A percentile compares a stretch with the other conserved stretches of the same genome.
These are phyloP conservation scores for Neonectria faginata DNA, from an alignment of 2,329 filamentous ascomycete species.

Conservation along the genomic window DNA sequence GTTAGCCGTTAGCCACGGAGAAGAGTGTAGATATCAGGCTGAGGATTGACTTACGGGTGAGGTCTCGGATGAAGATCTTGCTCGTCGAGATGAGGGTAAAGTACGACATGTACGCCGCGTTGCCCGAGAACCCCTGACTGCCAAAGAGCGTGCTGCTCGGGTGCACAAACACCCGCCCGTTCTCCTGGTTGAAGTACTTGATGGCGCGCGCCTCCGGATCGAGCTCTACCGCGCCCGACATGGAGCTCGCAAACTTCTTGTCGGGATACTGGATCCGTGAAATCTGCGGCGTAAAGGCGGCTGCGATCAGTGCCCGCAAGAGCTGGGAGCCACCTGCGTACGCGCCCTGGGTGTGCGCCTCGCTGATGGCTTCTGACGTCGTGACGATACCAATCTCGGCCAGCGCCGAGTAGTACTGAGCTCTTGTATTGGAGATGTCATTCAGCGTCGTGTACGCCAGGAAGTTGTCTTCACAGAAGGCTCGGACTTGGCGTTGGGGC, in stretches of 20 bases:
- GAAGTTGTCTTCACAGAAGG: constrained; percentile 88
- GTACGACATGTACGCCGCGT: constrained; percentile 85
- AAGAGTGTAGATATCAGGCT: constrained; percentile 1
- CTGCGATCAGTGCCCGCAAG: constrained; percentile 77
- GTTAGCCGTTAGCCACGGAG: constrained; percentile 19
- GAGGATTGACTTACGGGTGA: constrained; percentile 76
- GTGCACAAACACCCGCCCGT: constrained; percentile 91
- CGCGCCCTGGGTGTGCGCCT: constrained; percentile 37
- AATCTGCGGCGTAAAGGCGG: constrained; percentile 85
- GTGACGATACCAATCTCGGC: constrained; percentile 85
- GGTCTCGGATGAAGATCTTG: constrained; percentile 90
- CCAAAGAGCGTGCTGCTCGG: constrained; percentile 89
- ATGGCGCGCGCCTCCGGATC: constrained; percentile 94
- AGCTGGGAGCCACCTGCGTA: constrained; percentile 58
- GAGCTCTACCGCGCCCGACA: constrained; percentile 89
- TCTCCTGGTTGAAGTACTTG: constrained; percentile 90
- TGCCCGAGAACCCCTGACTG: constrained; percentile 79
- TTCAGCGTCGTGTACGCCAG: constrained; percentile 84
- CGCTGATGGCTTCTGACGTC: constrained; percentile 49
- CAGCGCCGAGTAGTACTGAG: constrained; percentile 87
- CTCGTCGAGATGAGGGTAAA: constrained; percentile 92
- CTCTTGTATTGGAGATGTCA: constrained; percentile 88
- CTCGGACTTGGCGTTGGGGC: constrained; percentile 72
- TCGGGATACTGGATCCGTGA: constrained; percentile 93
- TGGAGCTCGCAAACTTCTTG: constrained; percentile 90